Base-by-base conservation (phyloP, 208 protist genomes). In the Phytomonas francai region DNA sequence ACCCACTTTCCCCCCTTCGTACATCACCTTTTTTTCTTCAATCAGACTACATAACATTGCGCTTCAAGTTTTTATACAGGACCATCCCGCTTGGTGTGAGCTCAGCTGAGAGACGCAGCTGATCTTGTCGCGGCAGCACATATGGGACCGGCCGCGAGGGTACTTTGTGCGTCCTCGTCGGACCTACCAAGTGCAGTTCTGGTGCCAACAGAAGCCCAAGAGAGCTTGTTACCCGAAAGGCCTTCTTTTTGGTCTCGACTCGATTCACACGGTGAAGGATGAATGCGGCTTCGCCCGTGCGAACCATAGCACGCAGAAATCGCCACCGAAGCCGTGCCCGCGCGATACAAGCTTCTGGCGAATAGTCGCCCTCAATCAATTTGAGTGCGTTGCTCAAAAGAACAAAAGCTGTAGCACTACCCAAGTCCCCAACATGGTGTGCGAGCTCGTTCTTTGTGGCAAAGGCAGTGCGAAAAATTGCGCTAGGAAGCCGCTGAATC, bases 261-360 rank as follows among this genome's bases (percentile, higher is more conserved):
- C 88, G 79, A 28, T 71, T 86, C n/a, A 68, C 73, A 36, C 76
- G 73, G 69, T 91, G 84, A 32, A 93, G 69, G 29, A 92, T 73
- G 68, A 86, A 90, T 16, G 78, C 68, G 0, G 87, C 89, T 73
- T 91, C 83, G 2, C 89, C 89, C 51, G 86, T 93, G n/a, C 79
- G 59, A 29, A 95, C 89, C 34, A 95, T 77, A 4, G 81, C 71
- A 27, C 89, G 86, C 27, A 95, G 65, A 69, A 83, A 95, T 56
- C 83, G 77, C 87, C 89, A 95, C 25, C 89, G 86, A 59, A 85
- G 74, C 49, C 73, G 73, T 3, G 85, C 85, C 68, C 89, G 71
- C 54, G 72, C 42, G 32, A 68, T 45, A 58, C 65, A 22, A 28
- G 74, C 60, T 36, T 81, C 69, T 57, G 58, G 42, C 34, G 79